phyloP scores from a whole-genome alignment of 257 asterid genomes.

The Paulownia fortunei region DNA sequence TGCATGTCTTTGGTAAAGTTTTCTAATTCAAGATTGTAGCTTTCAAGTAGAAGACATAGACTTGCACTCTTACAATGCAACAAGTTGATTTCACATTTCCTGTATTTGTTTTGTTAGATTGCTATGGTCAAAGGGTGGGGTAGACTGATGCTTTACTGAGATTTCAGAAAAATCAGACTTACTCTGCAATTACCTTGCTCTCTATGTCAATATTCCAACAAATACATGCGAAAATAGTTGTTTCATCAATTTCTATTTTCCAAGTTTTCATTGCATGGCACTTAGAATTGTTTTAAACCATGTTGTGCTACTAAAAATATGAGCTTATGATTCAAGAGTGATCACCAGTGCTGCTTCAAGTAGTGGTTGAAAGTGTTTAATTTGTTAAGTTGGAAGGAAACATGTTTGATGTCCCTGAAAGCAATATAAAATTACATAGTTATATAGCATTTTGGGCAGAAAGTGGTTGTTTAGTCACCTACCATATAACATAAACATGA shows the following conservation, averaged over 20 bases:
- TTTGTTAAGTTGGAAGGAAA: constrained; percentile 34
- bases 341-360: background rate
- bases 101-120: constrained; percentile 13
- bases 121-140: background rate
- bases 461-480: constrained; percentile 48
- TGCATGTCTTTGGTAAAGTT: background rate
- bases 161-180: no score
- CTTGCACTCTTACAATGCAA: background rate
- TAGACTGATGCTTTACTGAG: no score
- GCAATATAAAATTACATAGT: constrained; percentile 23
- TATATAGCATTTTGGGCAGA: constrained; percentile 18
- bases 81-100: constrained; percentile 22
- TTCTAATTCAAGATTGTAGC: constrained; percentile 1
- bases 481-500: constrained; percentile 33
- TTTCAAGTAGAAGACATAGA: constrained; percentile 3
- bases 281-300: background rate
- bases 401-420: constrained; percentile 30
- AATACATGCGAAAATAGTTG: constrained; percentile 6
- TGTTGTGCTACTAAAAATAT: background rate
- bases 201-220: background rate
- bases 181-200: background rate
- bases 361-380: constrained; percentile 28
- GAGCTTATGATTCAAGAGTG: background rate
- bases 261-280: background rate
- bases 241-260: constrained; percentile 5